Conservation (phyloP, 2,329 filamentous ascomycete species). For the Xylaria sp. region DNA sequence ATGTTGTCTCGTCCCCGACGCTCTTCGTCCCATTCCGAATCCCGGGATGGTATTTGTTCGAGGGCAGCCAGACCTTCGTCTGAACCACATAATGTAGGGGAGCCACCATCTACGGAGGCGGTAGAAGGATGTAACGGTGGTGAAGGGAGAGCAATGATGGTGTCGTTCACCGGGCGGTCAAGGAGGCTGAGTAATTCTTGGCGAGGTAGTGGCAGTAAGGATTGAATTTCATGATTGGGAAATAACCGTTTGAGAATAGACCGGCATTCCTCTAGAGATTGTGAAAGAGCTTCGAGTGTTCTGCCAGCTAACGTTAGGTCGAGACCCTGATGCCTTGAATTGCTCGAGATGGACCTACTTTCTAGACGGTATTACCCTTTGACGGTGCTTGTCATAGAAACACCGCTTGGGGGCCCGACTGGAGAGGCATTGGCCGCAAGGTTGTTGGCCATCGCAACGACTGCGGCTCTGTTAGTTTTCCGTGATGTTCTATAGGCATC, state of each 20-base stretch:
- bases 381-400: slow-evolving; percentile 83
- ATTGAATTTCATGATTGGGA: slow-evolving; percentile 65
- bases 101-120: slow-evolving; percentile 60
- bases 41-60: slow-evolving; percentile 75
- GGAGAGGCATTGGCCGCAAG: slow-evolving; percentile 84
- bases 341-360: slow-evolving; percentile 65
- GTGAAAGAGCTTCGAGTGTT: slow-evolving; percentile 71
- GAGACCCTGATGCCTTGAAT: background rate
- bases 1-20: slow-evolving; percentile 64
- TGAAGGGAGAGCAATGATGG: slow-evolving; percentile 60
- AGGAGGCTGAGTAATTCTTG: slow-evolving; percentile 69
- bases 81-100: slow-evolving; percentile 61
- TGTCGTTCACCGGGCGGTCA: slow-evolving; percentile 58
- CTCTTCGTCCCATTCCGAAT: slow-evolving; percentile 75
- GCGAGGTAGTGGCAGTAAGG: slow-evolving; percentile 65
- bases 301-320: slow-evolving; percentile 48
- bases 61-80: slow-evolving; percentile 64
- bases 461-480: slow-evolving; percentile 50
- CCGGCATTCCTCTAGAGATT: slow-evolving; percentile 73
- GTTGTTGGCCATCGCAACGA: slow-evolving; percentile 83
- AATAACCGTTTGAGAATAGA: slow-evolving; percentile 71
- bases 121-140: slow-evolving; percentile 64
- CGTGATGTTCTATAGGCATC: slow-evolving; percentile 22
- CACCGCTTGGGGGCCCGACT: slow-evolving; percentile 83
- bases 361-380: slow-evolving; percentile 79